These are phyloP conservation scores for Tolypocladium tropicale DNA, from an alignment of 2,329 filamentous ascomycete genomes.

Conservation along the genomic window DNA sequence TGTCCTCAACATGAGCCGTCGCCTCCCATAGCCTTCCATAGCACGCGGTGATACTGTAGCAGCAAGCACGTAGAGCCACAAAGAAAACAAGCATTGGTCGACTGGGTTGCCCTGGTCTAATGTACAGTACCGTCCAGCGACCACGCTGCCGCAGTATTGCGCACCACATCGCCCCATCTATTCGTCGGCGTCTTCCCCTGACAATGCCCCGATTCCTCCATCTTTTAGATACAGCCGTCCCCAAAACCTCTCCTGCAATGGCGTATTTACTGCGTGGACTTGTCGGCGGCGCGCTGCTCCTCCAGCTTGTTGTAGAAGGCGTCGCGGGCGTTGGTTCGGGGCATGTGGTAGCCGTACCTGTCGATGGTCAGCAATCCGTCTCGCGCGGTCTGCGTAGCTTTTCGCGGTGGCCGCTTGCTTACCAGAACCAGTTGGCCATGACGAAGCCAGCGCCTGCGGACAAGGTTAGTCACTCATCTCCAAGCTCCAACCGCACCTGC, in stretches of 20 bases:
- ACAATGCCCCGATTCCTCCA: constrained; percentile 4
- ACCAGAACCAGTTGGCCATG: constrained; percentile 50
- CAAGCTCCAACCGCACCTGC: neutral
- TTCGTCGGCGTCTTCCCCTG: neutral
- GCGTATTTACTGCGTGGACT: constrained; percentile 12
- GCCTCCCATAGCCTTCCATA: neutral
- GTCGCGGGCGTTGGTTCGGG: constrained; percentile 48
- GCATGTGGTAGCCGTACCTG: constrained; percentile 55
- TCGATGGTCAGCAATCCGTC: constrained; percentile 4
- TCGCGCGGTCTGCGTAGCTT: neutral
- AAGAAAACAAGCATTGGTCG: constrained; percentile 8
- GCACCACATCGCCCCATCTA: constrained; percentile 4
- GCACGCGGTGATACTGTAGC: neutral
- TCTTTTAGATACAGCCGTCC: neutral
- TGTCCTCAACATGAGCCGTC: neutral
- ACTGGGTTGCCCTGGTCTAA: constrained; percentile 16
- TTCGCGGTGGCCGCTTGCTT: constrained; percentile 17
- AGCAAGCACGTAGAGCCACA: neutral
- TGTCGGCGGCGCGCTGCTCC: constrained; percentile 38
- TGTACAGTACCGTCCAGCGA: constrained; percentile 15
- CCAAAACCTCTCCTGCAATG: neutral
- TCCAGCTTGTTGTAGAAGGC: constrained; percentile 49
- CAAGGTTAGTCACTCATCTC: constrained; percentile 21
- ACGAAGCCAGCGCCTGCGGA: constrained; percentile 39
- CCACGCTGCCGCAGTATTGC: constrained; percentile 12